A percentile compares a stretch with the other conserved stretches of the same genome.
Evolutionary conservation across 108 stramenopile species (phyloP).

Genomic region (Nitzschia inconspicua): DNA sequence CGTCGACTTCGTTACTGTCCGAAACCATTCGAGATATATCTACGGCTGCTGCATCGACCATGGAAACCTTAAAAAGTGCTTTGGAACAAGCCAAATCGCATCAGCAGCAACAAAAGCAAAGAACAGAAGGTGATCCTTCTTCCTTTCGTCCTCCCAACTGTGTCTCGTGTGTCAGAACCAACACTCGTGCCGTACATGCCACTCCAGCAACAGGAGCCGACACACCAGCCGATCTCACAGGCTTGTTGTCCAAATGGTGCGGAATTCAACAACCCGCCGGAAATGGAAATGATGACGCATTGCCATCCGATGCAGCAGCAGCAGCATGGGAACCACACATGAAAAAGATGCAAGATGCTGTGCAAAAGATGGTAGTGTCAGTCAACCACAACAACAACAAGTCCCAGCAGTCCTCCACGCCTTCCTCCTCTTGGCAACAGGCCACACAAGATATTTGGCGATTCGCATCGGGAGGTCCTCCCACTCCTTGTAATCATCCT

Average conservation of each 20-base stretch:
- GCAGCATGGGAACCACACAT: neutral
- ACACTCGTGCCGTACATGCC: too few species aligned
- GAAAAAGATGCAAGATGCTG: slow-evolving; percentile 1
- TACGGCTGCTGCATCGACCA: neutral
- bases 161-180: too few species aligned
- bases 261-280: neutral
- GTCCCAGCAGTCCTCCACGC: neutral
- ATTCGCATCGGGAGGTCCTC: too few species aligned
- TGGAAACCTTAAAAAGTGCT: neutral
- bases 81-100: neutral
- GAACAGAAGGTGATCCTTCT: neutral
- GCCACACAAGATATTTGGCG: too few species aligned
- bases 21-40: slow-evolving; percentile 10
- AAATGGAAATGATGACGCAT: neutral
- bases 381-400: neutral
- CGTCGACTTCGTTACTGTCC: neutral
- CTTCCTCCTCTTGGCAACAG: too few species aligned
- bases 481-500: too few species aligned
- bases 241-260: too few species aligned
- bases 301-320: neutral
- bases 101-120: neutral
- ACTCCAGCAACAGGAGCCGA: neutral
- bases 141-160: too few species aligned
- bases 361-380: neutral
- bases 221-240: neutral